phyloP scores from a whole-genome alignment of 495 filamentous ascomycete genomes.

The Apiosordaria backusii region DNA sequence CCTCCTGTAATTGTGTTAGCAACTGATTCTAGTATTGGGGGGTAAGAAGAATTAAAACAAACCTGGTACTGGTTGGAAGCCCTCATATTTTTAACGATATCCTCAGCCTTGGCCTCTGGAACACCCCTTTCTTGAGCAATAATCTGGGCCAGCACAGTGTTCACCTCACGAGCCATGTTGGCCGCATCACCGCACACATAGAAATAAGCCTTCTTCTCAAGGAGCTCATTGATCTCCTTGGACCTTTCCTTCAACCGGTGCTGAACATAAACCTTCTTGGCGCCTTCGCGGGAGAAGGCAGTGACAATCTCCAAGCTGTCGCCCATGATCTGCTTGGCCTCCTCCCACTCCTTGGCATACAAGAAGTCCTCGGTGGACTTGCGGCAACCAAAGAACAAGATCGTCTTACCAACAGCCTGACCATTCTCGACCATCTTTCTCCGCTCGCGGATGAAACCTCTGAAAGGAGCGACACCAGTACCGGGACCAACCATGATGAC shows the following conservation, averaged over 20 bases:
- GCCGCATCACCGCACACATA: slow-evolving; percentile 98
- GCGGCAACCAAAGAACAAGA: slow-evolving; percentile 94
- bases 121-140: slow-evolving; percentile 77
- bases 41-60: slow-evolving; percentile 23
- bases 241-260: slow-evolving; percentile 82
- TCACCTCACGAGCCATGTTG: slow-evolving; percentile 98
- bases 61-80: slow-evolving; percentile 92
- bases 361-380: slow-evolving; percentile 83
- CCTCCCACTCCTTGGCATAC: slow-evolving; percentile 87
- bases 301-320: slow-evolving; percentile 83
- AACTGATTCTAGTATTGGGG: background rate
- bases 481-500: slow-evolving; percentile 95
- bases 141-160: slow-evolving; percentile 76
- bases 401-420: slow-evolving; percentile 79
- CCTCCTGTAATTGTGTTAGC: slow-evolving; percentile 51
- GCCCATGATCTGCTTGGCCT: slow-evolving; percentile 75
- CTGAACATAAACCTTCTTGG: slow-evolving; percentile 95
- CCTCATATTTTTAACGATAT: slow-evolving; percentile 94
- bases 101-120: slow-evolving; percentile 80
- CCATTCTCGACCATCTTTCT: slow-evolving; percentile 75
- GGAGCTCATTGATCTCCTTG: slow-evolving; percentile 79
- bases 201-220: slow-evolving; percentile 85
- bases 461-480: slow-evolving; percentile 95
- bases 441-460: slow-evolving; percentile 92
- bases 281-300: slow-evolving; percentile 84